Conservation (phyloP, 306 rosid species). For the Begonia peltatifolia region DNA sequence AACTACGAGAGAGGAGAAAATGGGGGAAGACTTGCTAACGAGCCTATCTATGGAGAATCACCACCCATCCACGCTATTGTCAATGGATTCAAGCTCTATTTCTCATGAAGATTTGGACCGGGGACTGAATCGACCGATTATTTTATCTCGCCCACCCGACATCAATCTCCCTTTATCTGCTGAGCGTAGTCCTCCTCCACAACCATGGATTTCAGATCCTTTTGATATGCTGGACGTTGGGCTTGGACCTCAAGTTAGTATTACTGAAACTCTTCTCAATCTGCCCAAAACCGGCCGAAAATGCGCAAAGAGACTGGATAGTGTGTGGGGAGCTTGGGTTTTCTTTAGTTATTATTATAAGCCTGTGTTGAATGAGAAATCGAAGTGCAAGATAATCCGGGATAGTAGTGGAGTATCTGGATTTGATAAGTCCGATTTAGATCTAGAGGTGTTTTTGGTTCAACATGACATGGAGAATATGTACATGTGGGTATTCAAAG, state of each 20-base stretch:
- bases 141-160: constrained; percentile 22
- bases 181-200: constrained; percentile 22
- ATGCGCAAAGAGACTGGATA: constrained; percentile 19
- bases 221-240: constrained; percentile 24
- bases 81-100: constrained; percentile 25
- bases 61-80: constrained; percentile 23
- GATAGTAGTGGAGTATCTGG: constrained; percentile 23
- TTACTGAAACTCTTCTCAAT: constrained; percentile 15
- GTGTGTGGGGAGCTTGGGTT: constrained; percentile 30
- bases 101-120: constrained; percentile 21
- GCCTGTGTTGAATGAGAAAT: constrained; percentile 25
- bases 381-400: constrained; percentile 13
- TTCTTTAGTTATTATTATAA: constrained; percentile 25
- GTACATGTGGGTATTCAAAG: constrained; percentile 35
- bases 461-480: constrained; percentile 36
- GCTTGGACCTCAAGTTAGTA: constrained; percentile 18
- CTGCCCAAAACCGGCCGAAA: constrained; percentile 15
- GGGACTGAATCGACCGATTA: constrained; percentile 9
- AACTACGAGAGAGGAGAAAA: too few relatives aligned
- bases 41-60: constrained; percentile 25
- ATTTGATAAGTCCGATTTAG: constrained; percentile 25
- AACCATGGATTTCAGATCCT: constrained; percentile 14
- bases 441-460: constrained; percentile 25
- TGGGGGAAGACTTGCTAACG: constrained; percentile 26
- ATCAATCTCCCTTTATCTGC: constrained; percentile 21